Evolutionary conservation across 1,139 yeast genomes (phyloP), one percentile per base, ranked within the genome.

Genomic region (Hemisphaericaspora subhashii): DNA sequence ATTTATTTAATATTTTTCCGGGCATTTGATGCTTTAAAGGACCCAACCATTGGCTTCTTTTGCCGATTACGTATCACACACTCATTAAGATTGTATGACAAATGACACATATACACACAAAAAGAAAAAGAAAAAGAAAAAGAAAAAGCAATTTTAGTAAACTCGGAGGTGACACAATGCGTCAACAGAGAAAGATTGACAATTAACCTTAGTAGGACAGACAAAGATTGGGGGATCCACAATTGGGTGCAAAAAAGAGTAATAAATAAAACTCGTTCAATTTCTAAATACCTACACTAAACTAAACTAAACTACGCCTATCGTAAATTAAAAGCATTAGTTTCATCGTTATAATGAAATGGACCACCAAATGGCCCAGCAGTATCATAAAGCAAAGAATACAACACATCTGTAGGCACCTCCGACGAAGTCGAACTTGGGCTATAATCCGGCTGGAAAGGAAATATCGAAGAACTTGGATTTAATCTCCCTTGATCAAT

Each of bases 311-410:
- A n/a, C n/a, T n/a, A n/a, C n/a, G n/a, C n/a, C 20, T 31, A 35
- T 20, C 32, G 31, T 12, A 33, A 18, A 16, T 31, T 18, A 12
- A 37, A 30, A 8, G 34, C 22, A 31, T 36, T 38, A 28, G 32
- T 31, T n/a, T 41, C 44, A 18, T 41, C 44, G 10, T 38, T 26
- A 27, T 42, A 42, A 22, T 37, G 41, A 24, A 44, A 44, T 6
- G 47, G 47, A 3, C 47, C 47, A 5, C 47, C 47, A 35, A 44
- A 44, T 10, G 47, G 47, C 4, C 47, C 47, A 12, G 47, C 42
- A 11, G 46, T 37, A 36, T 44, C 47, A 27, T 44, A 44, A 23
- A 44, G 41, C 20, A 44, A 37, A 5, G 46, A 42, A 32, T 44
- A 44, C 11, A 44, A 39, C 9, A 44, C 47, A 43, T 44, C 47